Base-by-base conservation (phyloP, 371 early-diverging fungal species). In the Rhizopus delemar region DNA sequence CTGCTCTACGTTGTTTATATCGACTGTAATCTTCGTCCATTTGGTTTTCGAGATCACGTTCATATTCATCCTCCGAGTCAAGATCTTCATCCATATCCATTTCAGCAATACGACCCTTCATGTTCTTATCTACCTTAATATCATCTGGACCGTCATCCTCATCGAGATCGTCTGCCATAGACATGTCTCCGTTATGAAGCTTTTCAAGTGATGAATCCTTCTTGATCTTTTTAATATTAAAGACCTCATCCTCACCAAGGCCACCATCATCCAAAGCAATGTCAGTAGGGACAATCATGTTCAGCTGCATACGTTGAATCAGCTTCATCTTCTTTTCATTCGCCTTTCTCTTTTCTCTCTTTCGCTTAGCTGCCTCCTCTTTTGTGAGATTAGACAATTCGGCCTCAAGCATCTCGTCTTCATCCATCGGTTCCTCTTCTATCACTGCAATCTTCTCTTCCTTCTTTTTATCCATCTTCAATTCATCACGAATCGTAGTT, bases 231-330 rank as follows among this genome's bases (percentile, higher is more conserved):
- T 70, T 70, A 46, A 85, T 69, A 22, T 80, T 78, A 66, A 89
- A 90, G 11, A 87, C 65, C 6, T 80, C 69, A 31, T 84, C 83
- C 12, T 74, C 87, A 38, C 82, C 86, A 16, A 78, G 75, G 53
- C 82, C 92, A 61, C 83, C 78, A 53, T 89, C 86, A 60, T 93
- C 93, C 61, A 87, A 68, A 60, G 88, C 93, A 65, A 93, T 89
- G 51, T 97, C 98, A 0, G 81, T 81, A 13, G 97, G 94, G 4
- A 91, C 87, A 41, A 85, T 84, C 98, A 98, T 98, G 51, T 94
- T 93, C 51, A 96, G 71, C 62, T 93, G 93, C 84, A 97, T 81
- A 57, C 93, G 89, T 55, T 91, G 77, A 22, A 94, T 81, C 57
- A 86, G 80, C 77, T 92, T 93, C 63, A 89, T 90, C 52, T 88